Base-by-base conservation (phyloP, 106 monocot genomes). In the Iris macrosiphon region DNA sequence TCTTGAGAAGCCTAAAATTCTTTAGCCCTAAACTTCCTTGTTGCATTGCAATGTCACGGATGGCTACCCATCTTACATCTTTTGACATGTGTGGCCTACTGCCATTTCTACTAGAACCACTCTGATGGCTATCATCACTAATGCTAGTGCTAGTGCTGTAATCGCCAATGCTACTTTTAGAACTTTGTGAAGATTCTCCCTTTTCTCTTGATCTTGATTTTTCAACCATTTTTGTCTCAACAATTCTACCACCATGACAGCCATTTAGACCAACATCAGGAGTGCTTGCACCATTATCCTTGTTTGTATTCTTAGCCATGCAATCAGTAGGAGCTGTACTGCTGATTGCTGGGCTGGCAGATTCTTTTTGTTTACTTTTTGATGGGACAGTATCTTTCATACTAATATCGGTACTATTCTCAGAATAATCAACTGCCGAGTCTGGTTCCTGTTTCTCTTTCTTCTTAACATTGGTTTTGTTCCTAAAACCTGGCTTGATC, bases 81-180 rank as follows among this genome's bases (percentile, higher is more conserved):
- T 62, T 78, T 6, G 77, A 77, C 84, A 85, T 84, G 61, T 81
- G 80, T 27, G 90, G 85, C 29, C 70, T 76, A 45, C 64, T 57
- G 15, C 50, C 48, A 56, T 59, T 44, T 22, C 57, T 45, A 63
- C 66, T 70, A 20, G 52, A 60, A 6, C 59, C 52, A 65, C 75
- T 75, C 19, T 63, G 70, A 44, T 68, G 68, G 63, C 85, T 86
- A 44, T 82, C 81, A 7, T 72, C 82, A 42, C 86, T 92, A 14
- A 73, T 66, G 63, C 78, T 81, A n/a, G 71, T 79, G 57, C 84
- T 85, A 39, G 68, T 78, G 27, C 83, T 85, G 29, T 69, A 63
- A 45, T 85, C 85, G 31, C 81, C 80, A 29, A 82, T 54, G 72
- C 91, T 91, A 41, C 90, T 88, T 55, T 73, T 79, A 7, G 83